Percentiles rank a stretch among this genome's conserved stretches.
Evolutionary conservation across 352 stramenopile genomes (phyloP).

Genomic region (Globisporangium echinulatum): DNA sequence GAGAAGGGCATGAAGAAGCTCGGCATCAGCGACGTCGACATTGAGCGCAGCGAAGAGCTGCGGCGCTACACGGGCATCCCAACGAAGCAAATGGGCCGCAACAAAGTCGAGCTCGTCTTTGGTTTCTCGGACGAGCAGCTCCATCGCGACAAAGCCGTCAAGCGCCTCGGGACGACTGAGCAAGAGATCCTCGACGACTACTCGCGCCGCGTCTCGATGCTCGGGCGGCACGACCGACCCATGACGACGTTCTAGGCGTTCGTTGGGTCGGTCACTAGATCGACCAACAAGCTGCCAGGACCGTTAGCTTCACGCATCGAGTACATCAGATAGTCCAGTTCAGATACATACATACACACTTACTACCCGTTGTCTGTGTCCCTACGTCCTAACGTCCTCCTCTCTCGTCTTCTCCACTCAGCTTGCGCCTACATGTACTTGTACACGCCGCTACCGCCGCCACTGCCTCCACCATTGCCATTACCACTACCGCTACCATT

Average conservation of each 20-base stretch:
- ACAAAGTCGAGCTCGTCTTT: constrained; percentile 57
- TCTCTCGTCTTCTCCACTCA: neutral
- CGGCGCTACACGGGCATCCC: constrained; percentile 45
- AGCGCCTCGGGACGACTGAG: constrained; percentile 45
- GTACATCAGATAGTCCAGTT: neutral
- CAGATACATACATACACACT: neutral
- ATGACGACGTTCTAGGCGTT: constrained; percentile 10
- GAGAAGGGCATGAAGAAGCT: constrained; percentile 78
- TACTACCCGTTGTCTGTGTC: neutral
- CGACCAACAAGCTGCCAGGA: neutral
- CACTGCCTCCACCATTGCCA: neutral
- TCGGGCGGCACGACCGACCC: constrained; percentile 21
- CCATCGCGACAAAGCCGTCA: constrained; percentile 50
- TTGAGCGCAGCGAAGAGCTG: constrained; percentile 40
- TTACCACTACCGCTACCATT: neutral
- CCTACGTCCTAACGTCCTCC: neutral
- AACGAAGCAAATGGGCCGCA: constrained; percentile 17
- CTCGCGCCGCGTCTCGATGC: constrained; percentile 38
- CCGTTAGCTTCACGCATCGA: neutral
- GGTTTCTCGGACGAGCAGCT: constrained; percentile 60
- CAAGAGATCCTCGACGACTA: constrained; percentile 63
- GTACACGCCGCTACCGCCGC: constrained; percentile 10
- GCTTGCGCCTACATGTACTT: constrained; percentile 15
- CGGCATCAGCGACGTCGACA: constrained; percentile 60
- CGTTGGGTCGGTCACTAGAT: neutral